Evolutionary conservation across 495 filamentous ascomycete genomes (phyloP), one percentile per base, ranked within the genome.

Genomic region (Aspergillus mulundensis): DNA sequence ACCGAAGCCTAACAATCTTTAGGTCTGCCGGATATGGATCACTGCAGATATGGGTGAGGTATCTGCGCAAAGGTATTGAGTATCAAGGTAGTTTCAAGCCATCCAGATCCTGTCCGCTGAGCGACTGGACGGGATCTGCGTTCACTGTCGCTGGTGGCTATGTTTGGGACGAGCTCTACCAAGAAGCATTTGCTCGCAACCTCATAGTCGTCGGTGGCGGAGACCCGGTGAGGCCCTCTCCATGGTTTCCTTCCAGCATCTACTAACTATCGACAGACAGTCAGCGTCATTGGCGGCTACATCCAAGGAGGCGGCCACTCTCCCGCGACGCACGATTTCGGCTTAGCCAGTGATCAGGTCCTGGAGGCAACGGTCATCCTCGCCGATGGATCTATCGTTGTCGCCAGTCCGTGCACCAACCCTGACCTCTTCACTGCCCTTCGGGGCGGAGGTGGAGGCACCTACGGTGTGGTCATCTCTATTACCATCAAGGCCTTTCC

Each of bases 371-470:
- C 58, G 18, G 79, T 85, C 40, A 68, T 86, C n/a, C 80, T 81
- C 0, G 77, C 82, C 6, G 65, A 77, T 16, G 83, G 83, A 11
- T 43, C 59, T 5, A 68, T 72, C 7, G 68, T 76, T 2, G 80
- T 70, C 0, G 79, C 80, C 19, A 79, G 72, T 54, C 57, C 74
- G 0, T 70, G 70, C 28, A 65, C 72, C 48, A 77, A 86, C 57
- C 39, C 77, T 0, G 83, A 87, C 44, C 77, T 86, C 18, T 87
- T 83, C 68, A 84, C 72, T 10, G 76, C 76, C 2, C 61, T 84
- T 24, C 73, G 82, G 2, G 59, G 64, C 45, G 69, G 69, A 10
- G 80, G 80, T 6, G 67, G 66, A 7, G 76, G 77, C n/a, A 80
- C 69, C 38, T 82, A 76, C 52, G 78, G 72, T 21, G 70, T 81